Evolutionary conservation across 1,284 basidiomycete species (phyloP), one percentile per base, ranked within the genome.

Genomic region (Leccinum fuscescens): DNA sequence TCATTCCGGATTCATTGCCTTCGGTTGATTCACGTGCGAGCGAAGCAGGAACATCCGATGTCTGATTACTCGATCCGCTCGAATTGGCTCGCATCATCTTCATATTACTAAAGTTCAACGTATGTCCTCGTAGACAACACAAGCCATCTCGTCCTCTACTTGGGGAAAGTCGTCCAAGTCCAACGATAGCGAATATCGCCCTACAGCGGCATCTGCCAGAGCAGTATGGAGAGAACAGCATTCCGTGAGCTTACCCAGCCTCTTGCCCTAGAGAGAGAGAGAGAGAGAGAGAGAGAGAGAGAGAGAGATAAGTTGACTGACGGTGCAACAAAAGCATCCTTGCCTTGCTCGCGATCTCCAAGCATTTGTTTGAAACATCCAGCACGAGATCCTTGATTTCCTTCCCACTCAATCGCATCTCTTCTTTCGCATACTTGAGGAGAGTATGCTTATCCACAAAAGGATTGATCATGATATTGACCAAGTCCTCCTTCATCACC

Each of bases 341-440:
- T 65, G 86, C 85, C 78, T 89, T 88, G 79, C 85, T 85, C 31
- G 82, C 81, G 54, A 87, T 78, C 69, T 84, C 84, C 56, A 90
- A 73, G 66, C 83, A 86, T 60, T 76, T 79, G 46, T 77, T 68
- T 4, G 82, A 80, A 48, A 87, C 82, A 31, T 87, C 84, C 63
- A 79, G 76, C 9, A 84, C 74, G 24, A 89, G 69, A 12, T 69
- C 70, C 54, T 76, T 74, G 17, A 82, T 73, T 37, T 81, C 81
- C 49, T 74, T 69, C 54, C 61, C 65, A 58, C 68, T 71, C 72
- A 86, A 72, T 56, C 74, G 77, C 66, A 82, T 77, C 29, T 76
- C 71, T 20, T 78, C 77, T 61, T 77, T 78, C 33, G 84, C 84
- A 64, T 83, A 90, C 56, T 46, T 81, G n/a, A 90, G 69, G 35